Evolutionary conservation across 768 basidiomycete genomes (phyloP), one percentile per base, ranked within the genome.

Genomic region (Pisolithus microcarpus): DNA sequence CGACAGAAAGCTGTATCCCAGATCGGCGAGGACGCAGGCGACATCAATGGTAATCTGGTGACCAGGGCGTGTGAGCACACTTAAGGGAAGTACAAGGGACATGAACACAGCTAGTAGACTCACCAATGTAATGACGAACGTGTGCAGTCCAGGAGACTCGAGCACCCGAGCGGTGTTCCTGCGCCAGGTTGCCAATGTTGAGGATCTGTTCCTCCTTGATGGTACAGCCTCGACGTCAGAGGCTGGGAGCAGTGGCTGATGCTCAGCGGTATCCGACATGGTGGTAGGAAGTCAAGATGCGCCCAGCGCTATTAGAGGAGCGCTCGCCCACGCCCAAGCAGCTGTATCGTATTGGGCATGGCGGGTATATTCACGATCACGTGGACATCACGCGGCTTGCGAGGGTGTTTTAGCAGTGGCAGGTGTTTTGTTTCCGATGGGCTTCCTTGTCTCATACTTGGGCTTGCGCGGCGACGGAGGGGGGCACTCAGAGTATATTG

Each of bases 1-100:
- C 24, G 73, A 73, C 28, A 91, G 76, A 52, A 90, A 79, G 19
- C 78, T 80, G 60, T 84, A 87, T 15, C 70, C 73, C 6, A 91
- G 74, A 65, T 91, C 87, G 23, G 76, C 71, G 31, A 91, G 75
- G n/a, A 89, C 85, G 59, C 84, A 86, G 3, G 58, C 55, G 7
- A 81, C 81, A 65, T 91, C 88, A 46, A 83, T 73, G 4, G 75
- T 55, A 53, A 83, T 82, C 84, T 80, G 50, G 10, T 34, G 31
- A 4, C 10, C 31, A 34, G 46, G 48, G 15, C 37, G 8, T 18
- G 18, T n/a, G 21, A 13, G 38, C 13, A 38, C 24, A 51, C 48
- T 30, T 57, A 24, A 61, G 48, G 52, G 43, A 16, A 24, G 11
- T 60, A 62, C 52, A 58, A 49, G 51, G 60, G 44, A 58, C 34